phyloP scores from a whole-genome alignment of 1,284 basidiomycete genomes.

The Rugosomyces carneus region DNA sequence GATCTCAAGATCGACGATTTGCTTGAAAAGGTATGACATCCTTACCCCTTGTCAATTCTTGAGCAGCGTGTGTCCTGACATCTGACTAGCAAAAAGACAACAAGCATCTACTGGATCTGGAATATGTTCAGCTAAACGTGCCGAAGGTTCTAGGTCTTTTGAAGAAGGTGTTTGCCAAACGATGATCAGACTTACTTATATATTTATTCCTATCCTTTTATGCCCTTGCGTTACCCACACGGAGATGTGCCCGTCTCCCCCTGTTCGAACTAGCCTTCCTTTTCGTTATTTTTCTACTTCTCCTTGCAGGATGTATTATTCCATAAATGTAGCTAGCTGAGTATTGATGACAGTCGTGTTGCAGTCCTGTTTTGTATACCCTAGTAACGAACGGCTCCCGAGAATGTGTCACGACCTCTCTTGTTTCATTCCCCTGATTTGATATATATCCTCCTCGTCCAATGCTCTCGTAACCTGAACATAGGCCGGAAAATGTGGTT shows the following conservation, averaged over 20 bases:
- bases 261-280: slow-evolving; percentile 15
- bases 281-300: slow-evolving; percentile 19
- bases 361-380: not conserved
- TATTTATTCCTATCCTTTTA: slow-evolving; percentile 23
- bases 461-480: slow-evolving; percentile 12
- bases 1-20: slow-evolving; percentile 99
- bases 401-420: slow-evolving; percentile 1
- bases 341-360: slow-evolving; percentile 19
- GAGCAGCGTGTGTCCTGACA: not conserved
- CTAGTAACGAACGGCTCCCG: no score
- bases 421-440: slow-evolving; percentile 13
- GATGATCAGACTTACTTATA: slow-evolving; percentile 39
- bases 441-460: slow-evolving; percentile 7
- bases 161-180: slow-evolving; percentile 88
- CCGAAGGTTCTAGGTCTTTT: slow-evolving; percentile 88
- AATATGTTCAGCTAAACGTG: slow-evolving; percentile 97
- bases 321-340: slow-evolving; percentile 17
- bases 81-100: slow-evolving; percentile 90
- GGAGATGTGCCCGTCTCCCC: slow-evolving; percentile 1
- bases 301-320: slow-evolving; percentile 29
- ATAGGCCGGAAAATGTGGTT: slow-evolving; percentile 17
- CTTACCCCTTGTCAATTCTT: not conserved
- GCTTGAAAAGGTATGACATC: slow-evolving; percentile 76
- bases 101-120: slow-evolving; percentile 90
- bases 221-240: not conserved